Conservation (phyloP, 306 rosid species). For the Ormosia emarginata region DNA sequence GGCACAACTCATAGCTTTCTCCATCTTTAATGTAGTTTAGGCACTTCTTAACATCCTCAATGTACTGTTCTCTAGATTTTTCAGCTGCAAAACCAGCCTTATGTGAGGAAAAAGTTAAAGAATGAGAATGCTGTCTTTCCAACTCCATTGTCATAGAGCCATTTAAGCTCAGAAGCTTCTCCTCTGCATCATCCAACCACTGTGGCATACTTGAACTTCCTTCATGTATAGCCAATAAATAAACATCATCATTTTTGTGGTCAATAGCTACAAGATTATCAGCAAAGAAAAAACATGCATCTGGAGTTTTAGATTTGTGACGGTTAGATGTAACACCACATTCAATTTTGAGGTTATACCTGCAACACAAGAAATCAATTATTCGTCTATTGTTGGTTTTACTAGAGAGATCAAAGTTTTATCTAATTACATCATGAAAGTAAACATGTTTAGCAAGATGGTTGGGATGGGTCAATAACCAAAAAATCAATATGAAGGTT, state of each 20-base stretch:
- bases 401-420: background rate
- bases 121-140: slow-evolving; percentile 29
- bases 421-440: background rate
- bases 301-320: slow-evolving; percentile 85
- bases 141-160: slow-evolving; percentile 30
- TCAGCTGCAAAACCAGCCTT: slow-evolving; percentile 58
- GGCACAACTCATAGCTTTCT: slow-evolving; percentile 94
- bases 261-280: slow-evolving; percentile 80
- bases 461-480: background rate
- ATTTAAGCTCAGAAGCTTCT: slow-evolving; percentile 63
- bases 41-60: slow-evolving; percentile 74
- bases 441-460: background rate
- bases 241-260: slow-evolving; percentile 81
- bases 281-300: slow-evolving; percentile 95
- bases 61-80: slow-evolving; percentile 69
- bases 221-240: slow-evolving; percentile 65
- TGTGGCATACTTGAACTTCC: slow-evolving; percentile 35
- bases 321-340: slow-evolving; percentile 61
- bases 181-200: slow-evolving; percentile 75
- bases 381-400: slow-evolving; percentile 7
- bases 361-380: slow-evolving; percentile 43
- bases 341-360: slow-evolving; percentile 92
- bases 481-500: background rate
- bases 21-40: slow-evolving; percentile 82
- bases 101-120: slow-evolving; percentile 23